Percentiles rank a stretch among this genome's conserved stretches.
phyloP scores from a whole-genome alignment of 805 yeast species.

The Kluyveromyces dobzhanskii region DNA sequence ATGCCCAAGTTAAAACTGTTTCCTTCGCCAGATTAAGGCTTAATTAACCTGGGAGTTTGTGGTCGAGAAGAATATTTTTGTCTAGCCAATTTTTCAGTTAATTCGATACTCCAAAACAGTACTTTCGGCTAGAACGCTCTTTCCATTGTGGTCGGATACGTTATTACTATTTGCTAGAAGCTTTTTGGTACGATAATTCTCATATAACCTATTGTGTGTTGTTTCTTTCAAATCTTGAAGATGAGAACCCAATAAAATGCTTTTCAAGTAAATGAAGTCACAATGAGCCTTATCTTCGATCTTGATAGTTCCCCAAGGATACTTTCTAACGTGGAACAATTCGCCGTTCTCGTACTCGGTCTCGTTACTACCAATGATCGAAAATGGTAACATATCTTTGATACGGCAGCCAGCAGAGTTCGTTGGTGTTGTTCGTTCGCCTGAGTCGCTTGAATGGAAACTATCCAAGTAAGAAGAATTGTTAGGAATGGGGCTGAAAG shows the following conservation, averaged over 20 bases:
- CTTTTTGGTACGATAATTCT: conserved; percentile 66
- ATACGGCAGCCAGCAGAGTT: conserved; percentile 24
- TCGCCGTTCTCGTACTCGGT: conserved; percentile 25
- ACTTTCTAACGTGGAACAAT: conserved; percentile 42
- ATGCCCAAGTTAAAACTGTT: too few species aligned
- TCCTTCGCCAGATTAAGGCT: too few species aligned
- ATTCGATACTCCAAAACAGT: not conserved
- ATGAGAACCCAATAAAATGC: conserved; percentile 68
- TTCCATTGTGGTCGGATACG: not conserved
- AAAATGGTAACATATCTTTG: conserved; percentile 50
- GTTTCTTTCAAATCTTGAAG: conserved; percentile 74
- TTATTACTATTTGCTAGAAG: conserved; percentile 35
- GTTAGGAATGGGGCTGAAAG: conserved; percentile 16
- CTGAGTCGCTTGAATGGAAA: not conserved
- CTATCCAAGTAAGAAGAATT: not conserved
- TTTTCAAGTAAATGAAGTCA: conserved; percentile 64
- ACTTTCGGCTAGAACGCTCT: conserved; percentile 2
- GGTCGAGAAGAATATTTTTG: too few species aligned
- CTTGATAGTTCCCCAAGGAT: conserved; percentile 61
- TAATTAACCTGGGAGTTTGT: too few species aligned
- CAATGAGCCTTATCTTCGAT: conserved; percentile 51
- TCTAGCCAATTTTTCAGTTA: too few species aligned
- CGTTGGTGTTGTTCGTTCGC: not conserved
- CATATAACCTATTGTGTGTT: conserved; percentile 70
- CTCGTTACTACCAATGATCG: conserved; percentile 52